A percentile compares a stretch with the other conserved stretches of the same genome.
phyloP scores from a whole-genome alignment of 2,329 filamentous ascomycete genomes.

The Venturiaceae sp. region DNA sequence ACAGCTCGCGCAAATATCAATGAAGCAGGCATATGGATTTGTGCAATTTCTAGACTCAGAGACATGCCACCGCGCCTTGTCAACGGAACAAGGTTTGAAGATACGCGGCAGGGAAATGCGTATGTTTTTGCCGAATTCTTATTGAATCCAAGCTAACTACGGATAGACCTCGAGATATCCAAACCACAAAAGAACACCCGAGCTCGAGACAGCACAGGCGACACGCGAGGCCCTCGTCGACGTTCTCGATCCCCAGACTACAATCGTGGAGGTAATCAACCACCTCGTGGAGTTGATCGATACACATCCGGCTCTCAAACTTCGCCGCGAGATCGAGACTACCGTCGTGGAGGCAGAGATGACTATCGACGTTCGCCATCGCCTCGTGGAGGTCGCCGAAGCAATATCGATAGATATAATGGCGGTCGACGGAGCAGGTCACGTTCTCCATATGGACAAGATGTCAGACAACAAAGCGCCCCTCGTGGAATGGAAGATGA shows the following conservation, averaged over 20 bases:
- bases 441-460: slow-evolving; percentile 41
- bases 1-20: slow-evolving; percentile 83
- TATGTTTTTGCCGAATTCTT: not conserved
- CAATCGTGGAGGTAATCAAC: slow-evolving; percentile 36
- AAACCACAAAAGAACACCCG: slow-evolving; percentile 75
- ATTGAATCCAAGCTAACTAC: slow-evolving; percentile 9
- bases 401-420: slow-evolving; percentile 40
- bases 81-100: slow-evolving; percentile 67
- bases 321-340: slow-evolving; percentile 34
- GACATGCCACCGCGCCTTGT: slow-evolving; percentile 66
- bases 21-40: slow-evolving; percentile 95
- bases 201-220: slow-evolving; percentile 31
- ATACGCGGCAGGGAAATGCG: slow-evolving; percentile 84
- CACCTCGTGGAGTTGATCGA: slow-evolving; percentile 36
- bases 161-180: slow-evolving; percentile 75
- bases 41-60: slow-evolving; percentile 78
- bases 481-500: slow-evolving; percentile 27
- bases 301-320: slow-evolving; percentile 23
- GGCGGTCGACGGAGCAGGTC: slow-evolving; percentile 49
- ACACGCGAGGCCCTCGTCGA: slow-evolving; percentile 32
- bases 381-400: slow-evolving; percentile 21
- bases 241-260: slow-evolving; percentile 57
- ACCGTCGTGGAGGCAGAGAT: slow-evolving; percentile 23
- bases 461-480: not conserved
- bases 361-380: slow-evolving; percentile 20